These are phyloP conservation scores for Globisporangium rhizosaccharum DNA, from an alignment of 352 stramenopile genomes.

Conservation along the genomic window DNA sequence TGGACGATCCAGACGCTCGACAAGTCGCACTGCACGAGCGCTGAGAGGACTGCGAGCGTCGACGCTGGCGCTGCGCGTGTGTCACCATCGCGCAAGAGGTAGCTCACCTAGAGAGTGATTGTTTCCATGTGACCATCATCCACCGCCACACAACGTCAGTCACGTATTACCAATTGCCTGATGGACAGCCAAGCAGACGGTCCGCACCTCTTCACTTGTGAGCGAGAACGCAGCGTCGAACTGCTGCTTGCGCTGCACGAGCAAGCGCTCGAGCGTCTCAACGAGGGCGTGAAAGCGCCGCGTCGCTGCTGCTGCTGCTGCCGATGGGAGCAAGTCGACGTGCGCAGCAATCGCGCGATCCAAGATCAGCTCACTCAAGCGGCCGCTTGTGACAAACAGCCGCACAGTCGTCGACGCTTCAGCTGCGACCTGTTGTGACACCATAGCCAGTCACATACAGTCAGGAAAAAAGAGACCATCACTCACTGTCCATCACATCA, in stretches of 20 bases:
- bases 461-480: background rate
- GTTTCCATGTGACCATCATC: background rate
- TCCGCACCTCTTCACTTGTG: constrained; percentile 25
- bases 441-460: background rate
- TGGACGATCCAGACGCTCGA: constrained; percentile 29
- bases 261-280: constrained; percentile 22
- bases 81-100: constrained; percentile 16
- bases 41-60: constrained; percentile 15
- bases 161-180: background rate
- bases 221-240: constrained; percentile 16
- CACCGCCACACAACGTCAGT: background rate
- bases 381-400: constrained; percentile 15
- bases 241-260: constrained; percentile 17
- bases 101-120: constrained; percentile 18
- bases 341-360: constrained; percentile 44
- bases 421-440: constrained; percentile 24
- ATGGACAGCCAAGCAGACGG: background rate
- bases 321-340: constrained; percentile 36
- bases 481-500: background rate
- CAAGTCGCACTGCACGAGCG: constrained; percentile 27
- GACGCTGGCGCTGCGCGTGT: background rate
- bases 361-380: constrained; percentile 29
- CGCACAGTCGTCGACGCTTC: constrained; percentile 48
- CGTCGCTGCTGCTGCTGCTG: background rate
- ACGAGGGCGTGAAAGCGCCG: constrained; percentile 18